These are phyloP conservation scores for Thielaviopsis ethacetica DNA, from an alignment of 2,329 filamentous ascomycete species.

Conservation along the genomic window DNA sequence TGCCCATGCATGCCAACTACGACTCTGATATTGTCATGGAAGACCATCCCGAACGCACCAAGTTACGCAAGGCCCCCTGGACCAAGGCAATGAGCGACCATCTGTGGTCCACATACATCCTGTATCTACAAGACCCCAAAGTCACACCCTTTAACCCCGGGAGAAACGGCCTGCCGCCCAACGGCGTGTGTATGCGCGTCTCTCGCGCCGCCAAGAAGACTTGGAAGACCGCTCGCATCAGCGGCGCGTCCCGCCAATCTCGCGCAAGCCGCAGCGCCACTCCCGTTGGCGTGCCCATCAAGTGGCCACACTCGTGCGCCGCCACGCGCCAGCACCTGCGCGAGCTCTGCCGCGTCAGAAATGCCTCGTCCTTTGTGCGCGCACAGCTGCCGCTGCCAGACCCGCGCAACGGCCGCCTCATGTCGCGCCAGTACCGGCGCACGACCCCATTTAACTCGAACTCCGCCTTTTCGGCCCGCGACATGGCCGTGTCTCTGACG, in stretches of 20 bases:
- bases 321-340: slow-evolving; percentile 46
- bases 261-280: slow-evolving; percentile 37
- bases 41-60: slow-evolving; percentile 12
- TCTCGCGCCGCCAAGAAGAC: slow-evolving; percentile 49
- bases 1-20: background rate
- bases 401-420: slow-evolving; percentile 34
- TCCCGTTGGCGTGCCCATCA: slow-evolving; percentile 37
- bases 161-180: slow-evolving; percentile 46
- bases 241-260: slow-evolving; percentile 13
- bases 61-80: slow-evolving; percentile 39
- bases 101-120: slow-evolving; percentile 47
- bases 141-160: slow-evolving; percentile 50
- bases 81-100: slow-evolving; percentile 49
- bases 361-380: slow-evolving; percentile 26
- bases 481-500: slow-evolving; percentile 46
- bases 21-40: slow-evolving; percentile 8
- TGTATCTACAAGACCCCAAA: slow-evolving; percentile 50
- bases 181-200: slow-evolving; percentile 47
- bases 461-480: slow-evolving; percentile 39
- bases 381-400: slow-evolving; percentile 34
- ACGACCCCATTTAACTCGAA: slow-evolving; percentile 28
- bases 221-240: slow-evolving; percentile 44
- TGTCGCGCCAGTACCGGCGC: slow-evolving; percentile 31
- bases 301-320: slow-evolving; percentile 48
- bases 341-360: slow-evolving; percentile 43